Evolutionary conservation across 371 early-diverging fungal genomes (phyloP).

Genomic region (Dentiscutata heterogama): DNA sequence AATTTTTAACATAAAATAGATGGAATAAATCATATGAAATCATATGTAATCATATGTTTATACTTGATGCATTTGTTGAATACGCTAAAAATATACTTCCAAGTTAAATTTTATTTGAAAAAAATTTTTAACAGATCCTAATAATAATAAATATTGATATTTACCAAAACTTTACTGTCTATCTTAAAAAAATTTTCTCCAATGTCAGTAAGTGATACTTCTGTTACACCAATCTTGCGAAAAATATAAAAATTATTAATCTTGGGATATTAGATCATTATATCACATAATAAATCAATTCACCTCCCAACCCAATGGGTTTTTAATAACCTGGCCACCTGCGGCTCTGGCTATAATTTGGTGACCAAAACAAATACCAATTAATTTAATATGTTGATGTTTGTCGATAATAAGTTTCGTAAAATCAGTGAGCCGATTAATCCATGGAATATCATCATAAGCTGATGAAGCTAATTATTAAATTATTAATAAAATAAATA

Average conservation of each 20-base stretch:
- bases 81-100: conserved; percentile 49
- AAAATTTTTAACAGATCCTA: neutral
- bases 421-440: conserved; percentile 61
- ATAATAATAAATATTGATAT: too few relatives aligned
- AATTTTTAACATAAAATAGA: conserved; percentile 45
- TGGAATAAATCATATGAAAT: conserved; percentile 42
- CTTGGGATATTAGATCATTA: neutral
- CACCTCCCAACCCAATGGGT: conserved; percentile 76
- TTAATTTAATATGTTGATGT: conserved; percentile 50
- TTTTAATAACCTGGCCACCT: conserved; percentile 65
- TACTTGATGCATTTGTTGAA: conserved; percentile 73
- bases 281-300: conserved; percentile 38
- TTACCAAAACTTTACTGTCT: conserved; percentile 49
- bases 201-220: conserved; percentile 53
- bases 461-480: conserved; percentile 54
- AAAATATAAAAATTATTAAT: neutral
- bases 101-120: neutral
- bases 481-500: neutral
- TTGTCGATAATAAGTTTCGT: conserved; percentile 52
- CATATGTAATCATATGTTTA: conserved; percentile 45
- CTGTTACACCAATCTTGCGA: conserved; percentile 57
- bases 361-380: conserved; percentile 83
- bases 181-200: conserved; percentile 58
- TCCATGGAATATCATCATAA: conserved; percentile 68
- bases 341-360: conserved; percentile 76